These are phyloP conservation scores for Hypoxylon sp. DNA, from an alignment of 2,329 filamentous ascomycete species.

Conservation along the genomic window DNA sequence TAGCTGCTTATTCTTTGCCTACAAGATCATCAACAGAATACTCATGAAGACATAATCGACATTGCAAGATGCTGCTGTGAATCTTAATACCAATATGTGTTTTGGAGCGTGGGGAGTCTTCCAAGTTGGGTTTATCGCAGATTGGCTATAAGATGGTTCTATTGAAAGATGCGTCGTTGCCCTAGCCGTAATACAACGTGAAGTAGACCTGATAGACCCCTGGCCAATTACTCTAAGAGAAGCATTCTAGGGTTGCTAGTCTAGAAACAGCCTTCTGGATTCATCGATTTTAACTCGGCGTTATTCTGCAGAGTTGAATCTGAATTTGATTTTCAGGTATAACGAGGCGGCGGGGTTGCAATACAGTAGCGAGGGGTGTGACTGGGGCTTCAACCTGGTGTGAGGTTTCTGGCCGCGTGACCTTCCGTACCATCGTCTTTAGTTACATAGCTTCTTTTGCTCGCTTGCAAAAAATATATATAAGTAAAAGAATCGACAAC, in stretches of 20 bases:
- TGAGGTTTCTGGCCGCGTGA: slow-evolving; percentile 40
- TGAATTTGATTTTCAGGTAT: slow-evolving; percentile 27
- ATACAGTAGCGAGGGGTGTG: slow-evolving; percentile 22
- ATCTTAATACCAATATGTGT: neutral
- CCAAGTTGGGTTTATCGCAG: slow-evolving; percentile 10
- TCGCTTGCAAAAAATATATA: slow-evolving; percentile 16
- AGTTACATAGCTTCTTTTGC: slow-evolving; percentile 7
- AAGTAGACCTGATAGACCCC: slow-evolving; percentile 1
- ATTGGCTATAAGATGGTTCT: slow-evolving; percentile 17
- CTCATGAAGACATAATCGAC: neutral
- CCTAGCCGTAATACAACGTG: slow-evolving; percentile 3
- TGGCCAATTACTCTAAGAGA: slow-evolving; percentile 24
- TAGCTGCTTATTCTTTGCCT: slow-evolving; percentile 4
- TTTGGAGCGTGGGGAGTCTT: slow-evolving; percentile 1
- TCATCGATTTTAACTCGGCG: slow-evolving; percentile 31
- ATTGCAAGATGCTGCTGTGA: neutral
- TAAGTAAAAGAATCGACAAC: slow-evolving; percentile 39
- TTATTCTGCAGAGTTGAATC: slow-evolving; percentile 40
- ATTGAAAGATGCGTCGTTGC: slow-evolving; percentile 2
- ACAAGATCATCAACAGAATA: slow-evolving; percentile 5
- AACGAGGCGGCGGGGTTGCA: slow-evolving; percentile 35
- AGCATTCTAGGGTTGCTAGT: slow-evolving; percentile 17
- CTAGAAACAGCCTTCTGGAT: slow-evolving; percentile 9
- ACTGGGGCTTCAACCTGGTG: slow-evolving; percentile 26
- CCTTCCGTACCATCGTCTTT: slow-evolving; percentile 32